Evolutionary conservation across 2,329 filamentous ascomycete species (phyloP), one percentile per base, ranked within the genome.

Genomic region (Alternaria sp.): DNA sequence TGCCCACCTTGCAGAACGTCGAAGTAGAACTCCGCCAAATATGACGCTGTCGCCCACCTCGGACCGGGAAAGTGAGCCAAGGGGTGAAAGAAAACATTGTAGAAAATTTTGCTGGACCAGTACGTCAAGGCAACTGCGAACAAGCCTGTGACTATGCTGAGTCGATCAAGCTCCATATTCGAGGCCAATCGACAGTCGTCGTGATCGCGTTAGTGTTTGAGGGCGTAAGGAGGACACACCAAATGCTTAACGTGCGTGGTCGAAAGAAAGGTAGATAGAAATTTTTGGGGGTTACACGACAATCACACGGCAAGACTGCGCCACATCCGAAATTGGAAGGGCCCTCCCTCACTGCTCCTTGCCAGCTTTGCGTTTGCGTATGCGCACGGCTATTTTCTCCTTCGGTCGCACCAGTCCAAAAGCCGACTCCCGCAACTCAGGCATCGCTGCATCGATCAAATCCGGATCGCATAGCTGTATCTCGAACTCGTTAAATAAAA

Each of bases 401-500:
- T 68, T 28, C 15, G 74, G 72, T 25, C 63, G 70, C 3, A 76
- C 43, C 12, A 51, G 63, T 4, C 74, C 72, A 43, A 60, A 76
- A 11, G 72, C 74, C 9, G 61, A 28, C 15, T 71, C 65, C 3
- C 62, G 50, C 12, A 66, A 14, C 9, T 64, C 49, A 28, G 73
- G 74, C 46, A 75, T 46, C 9, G 51, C 53, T n/a, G 54, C 58
- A 10, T 75, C 73, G 5, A 68, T 60, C 11, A 53, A 49, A 1
- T 73, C 73, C 1, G 58, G 30, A 45, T 77, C 75, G 25, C 70
- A 75, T 5, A 76, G 43, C 25, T 75, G 64, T 8, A 76, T 47
- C 23, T 78, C 74, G 20, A 74, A 78, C 28, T 75, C 72, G 10
- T 53, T 65, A 11, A 74, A 47, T 12, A 77, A 23, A 4, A 77